Base-by-base conservation (phyloP, 2,329 filamentous ascomycete species). In the Penicillium sp. region DNA sequence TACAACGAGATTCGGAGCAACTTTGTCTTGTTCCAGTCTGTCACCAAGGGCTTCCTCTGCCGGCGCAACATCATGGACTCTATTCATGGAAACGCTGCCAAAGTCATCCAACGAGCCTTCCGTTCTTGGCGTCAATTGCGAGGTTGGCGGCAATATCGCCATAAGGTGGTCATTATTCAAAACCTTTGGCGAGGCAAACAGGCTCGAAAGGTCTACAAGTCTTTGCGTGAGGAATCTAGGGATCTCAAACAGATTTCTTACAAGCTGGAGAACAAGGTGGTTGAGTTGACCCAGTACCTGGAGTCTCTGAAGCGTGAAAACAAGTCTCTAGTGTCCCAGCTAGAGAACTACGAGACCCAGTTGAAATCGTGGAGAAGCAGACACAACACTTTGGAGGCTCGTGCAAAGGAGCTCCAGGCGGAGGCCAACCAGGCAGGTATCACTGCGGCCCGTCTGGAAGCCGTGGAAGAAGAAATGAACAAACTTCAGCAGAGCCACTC, bases 181-280 rank as follows among this genome's bases (percentile, higher is more conserved):
- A 96, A 88, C 75, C 76, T 98, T 72, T 98, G 91, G 91, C 88
- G 95, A 74, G 93, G 93, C 73, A 93, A 86, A 76, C 72, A 77
- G 62, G 93, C 95, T 54, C 87, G 95, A 64, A 86, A 83, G 65
- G 87, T 86, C 49, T 99, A 99, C 83, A 98, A 96, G 85, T 87
- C 82, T 67, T 80, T 96, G 60, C 91, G 95, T 65, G 93, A 97
- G 77, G 95, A 99, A 78, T 95, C 95, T 64, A 90, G 95, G 71
- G 96, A 99, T 80, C 85, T 99, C 74, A 98, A 98, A 83, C 93
- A 98, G 77, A 99, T 99, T 67, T 98, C 95, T 2, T 99, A 99
- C 83, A 98, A 96, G 82, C 82, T 99, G 68, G 95, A 99, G 77
- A 98, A 99, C 84, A 99, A 99, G 86, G 95, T 99, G 61, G 91